Base-by-base conservation (phyloP, 1,284 basidiomycete genomes). In the Apiotrichum laibachii region DNA sequence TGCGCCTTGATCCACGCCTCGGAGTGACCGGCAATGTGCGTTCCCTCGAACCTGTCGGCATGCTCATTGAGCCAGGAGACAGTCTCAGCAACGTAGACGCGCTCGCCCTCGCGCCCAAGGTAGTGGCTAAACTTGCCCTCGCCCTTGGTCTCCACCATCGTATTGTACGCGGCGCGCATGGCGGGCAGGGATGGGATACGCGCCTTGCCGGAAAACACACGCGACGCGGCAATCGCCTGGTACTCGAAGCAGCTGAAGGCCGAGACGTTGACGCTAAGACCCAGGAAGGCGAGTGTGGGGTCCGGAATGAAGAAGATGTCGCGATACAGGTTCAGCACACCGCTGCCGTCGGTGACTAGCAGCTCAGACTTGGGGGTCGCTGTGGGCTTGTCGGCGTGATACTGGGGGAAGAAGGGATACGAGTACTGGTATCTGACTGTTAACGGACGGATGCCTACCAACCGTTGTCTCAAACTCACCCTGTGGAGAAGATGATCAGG, bases 221-320 rank as follows among this genome's bases (percentile, higher is more conserved):
- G 59, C 3, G 70, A 61, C 21, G 71, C 63, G 10, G 68, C 50
- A 34, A 71, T 58, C 3, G 67, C 60, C 55, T 73, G 72, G 46
- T 67, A 72, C 54, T 73, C 72, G 59, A 73, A 71, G 57, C 70
- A 72, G 8, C 62, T 61, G 57, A 72, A 71, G 1, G 72, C 66
- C 0, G 65, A 60, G 11, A 69, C 72, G 57, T 70, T 70, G 54
- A 73, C 63, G 43, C 62, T 64, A 11, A 71, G 37, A 9, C 69
- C 67, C 57, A 73, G 50, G 59, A 83, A 82, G 0, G 76, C 75
- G 9, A 83, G 70, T 8, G 81, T 81, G 3, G 82, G 82, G 57
- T 83, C 81, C n/a, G 81, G 79, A 50, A 83, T 81, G 64, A 80
- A 83, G 64, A 82, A 79, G 0, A 79, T 65, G 59, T 82, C 82